These are phyloP conservation scores for Trichoderma afroharzianum DNA, from an alignment of 2,329 filamentous ascomycete species.

Conservation along the genomic window DNA sequence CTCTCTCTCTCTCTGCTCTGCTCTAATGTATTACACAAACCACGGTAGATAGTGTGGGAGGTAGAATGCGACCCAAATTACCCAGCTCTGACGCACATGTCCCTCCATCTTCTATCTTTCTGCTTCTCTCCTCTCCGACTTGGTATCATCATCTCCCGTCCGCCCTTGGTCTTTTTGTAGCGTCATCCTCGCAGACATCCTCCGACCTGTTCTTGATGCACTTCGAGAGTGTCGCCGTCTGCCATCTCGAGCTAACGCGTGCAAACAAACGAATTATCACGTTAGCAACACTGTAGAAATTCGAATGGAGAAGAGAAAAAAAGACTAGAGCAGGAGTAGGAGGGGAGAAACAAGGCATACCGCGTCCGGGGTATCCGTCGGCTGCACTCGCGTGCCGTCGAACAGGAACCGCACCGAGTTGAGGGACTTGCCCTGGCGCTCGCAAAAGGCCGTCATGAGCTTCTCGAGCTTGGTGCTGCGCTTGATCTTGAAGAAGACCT, in stretches of 20 bases:
- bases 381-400: constrained; percentile 88
- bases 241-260: constrained; percentile 76
- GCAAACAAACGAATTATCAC: neutral
- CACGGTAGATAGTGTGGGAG: constrained; percentile 4
- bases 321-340: neutral
- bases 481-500: constrained; percentile 99
- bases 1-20: neutral
- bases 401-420: constrained; percentile 90
- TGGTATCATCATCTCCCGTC: neutral
- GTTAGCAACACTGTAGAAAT: constrained; percentile 53
- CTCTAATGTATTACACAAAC: constrained; percentile 14
- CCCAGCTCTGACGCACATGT: neutral
- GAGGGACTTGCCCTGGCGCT: constrained; percentile 84
- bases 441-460: constrained; percentile 97
- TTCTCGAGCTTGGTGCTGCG: constrained; percentile 92
- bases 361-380: constrained; percentile 83
- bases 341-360: constrained; percentile 54
- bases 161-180: neutral
- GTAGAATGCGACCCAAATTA: constrained; percentile 8
- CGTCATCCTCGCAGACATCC: constrained; percentile 43
- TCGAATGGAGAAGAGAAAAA: neutral
- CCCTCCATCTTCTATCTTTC: neutral
- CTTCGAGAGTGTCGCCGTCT: constrained; percentile 93
- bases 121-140: neutral
- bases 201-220: constrained; percentile 97